Evolutionary conservation across 495 filamentous ascomycete genomes (phyloP), one percentile per base, ranked within the genome.

Genomic region (Hypoxylon perforatum): DNA sequence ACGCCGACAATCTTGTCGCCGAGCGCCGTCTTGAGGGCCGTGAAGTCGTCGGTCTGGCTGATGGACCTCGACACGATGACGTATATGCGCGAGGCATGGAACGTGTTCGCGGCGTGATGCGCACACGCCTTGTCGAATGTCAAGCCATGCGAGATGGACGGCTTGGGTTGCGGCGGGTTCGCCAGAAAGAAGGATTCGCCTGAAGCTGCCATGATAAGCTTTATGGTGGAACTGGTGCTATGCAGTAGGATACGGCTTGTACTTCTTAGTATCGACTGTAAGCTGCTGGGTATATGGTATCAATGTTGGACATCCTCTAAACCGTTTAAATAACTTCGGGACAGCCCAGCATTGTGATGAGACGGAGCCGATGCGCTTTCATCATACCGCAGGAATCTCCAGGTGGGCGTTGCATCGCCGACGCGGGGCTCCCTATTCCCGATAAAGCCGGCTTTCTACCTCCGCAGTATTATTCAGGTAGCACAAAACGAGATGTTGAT

Each of bases 51-150:
- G 0, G 86, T 89, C 53, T 85, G 85, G 15, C 76, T 77, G 53
- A 90, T 78, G 11, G 87, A 83, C n/a, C 73, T 77, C 0, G 87
- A 90, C 25, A 82, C 83, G 15, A 91, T 84, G 42, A 90, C 77
- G 67, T 89, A 90, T 39, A 87, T 76, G 39, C 80, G 77, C 14
- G 73, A 77, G 30, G 85, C 84, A 5, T 81, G 28, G 64, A 89
- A 87, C 7, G 80, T 86, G 11, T 80, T 69, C 35, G 71, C 52
- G 23, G 85, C 76, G 67, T 87, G 85, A 46, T 79, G 77, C 44
- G 75, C 75, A 55, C 79, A 82, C 15, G 84, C 80, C 57, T 79
- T 72, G 17, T 80, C 77, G 68, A 84, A 88, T 17, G 81, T 72
- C n/a, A 84, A 69, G 33, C 84, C 84, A 59, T 84, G 80, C 11